Evolutionary conservation across 2,329 filamentous ascomycete species (phyloP), one percentile per base, ranked within the genome.

Genomic region (Fragosphaeria purpurea): DNA sequence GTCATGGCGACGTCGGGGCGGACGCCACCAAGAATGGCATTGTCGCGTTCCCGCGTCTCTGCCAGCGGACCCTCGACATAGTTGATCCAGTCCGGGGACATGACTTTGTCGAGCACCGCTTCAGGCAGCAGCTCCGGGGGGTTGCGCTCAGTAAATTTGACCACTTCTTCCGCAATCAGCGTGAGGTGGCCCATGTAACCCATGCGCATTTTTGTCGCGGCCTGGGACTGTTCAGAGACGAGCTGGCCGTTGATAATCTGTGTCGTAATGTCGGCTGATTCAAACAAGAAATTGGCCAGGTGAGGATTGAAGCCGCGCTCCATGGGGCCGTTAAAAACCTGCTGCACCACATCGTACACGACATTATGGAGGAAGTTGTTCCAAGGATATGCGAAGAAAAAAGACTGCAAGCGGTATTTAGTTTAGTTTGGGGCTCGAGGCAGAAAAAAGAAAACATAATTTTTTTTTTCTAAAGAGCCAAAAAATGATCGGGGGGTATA

Each of bases 361-460:
- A 98, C 93, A 62, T 98, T 98, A 69, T 98, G 93, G 43, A 98
- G 77, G 63, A 98, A 98, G 66, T 98, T 98, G 68, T 98, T 98
- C 93, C 93, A 98, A 1, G 93, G 91, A 62, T 97, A 98, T 53
- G 85, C 82, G 73, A 98, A 98, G 70, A 98, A 98, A 72, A 97
- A 97, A 51, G 89, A 87, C 88, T 94, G 57, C 35, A 32, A 42
- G 55, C 56, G 52, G 60, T 55, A 61, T 58, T 48, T 13, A 47
- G 35, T 22, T 8, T 30, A 22, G 12, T 8, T 22, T 22, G 22
- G 22, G 22, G 22, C 22, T 22, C 3, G 22, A 22, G 22, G 22
- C 22, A 33, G 11, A 12, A 43, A 32, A 43, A 42, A 7, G 4
- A 30, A 12, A 30, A 22, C n/a, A n/a, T n/a, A n/a, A n/a, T n/a